Conservation (phyloP, 441 rosid species). For the Mallotus japonicus region DNA sequence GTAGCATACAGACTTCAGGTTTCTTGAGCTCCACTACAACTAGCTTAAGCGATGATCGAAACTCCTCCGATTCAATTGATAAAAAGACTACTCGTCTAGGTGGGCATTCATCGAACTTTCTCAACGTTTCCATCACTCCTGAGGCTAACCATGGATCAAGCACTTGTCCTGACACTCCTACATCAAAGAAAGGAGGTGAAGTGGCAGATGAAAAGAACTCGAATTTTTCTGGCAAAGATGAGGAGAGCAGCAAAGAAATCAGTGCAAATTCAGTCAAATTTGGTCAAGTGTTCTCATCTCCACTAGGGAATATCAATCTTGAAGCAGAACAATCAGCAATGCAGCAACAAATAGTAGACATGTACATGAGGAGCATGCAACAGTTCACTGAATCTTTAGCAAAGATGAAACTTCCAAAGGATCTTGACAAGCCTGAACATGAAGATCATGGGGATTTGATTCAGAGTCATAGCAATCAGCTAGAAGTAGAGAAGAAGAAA, state of each 20-base stretch:
- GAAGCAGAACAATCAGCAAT: slow-evolving; percentile 74
- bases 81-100: slow-evolving; percentile 34
- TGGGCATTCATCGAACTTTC: slow-evolving; percentile 17
- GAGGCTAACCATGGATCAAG: slow-evolving; percentile 36
- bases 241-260: slow-evolving; percentile 27
- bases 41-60: slow-evolving; percentile 58
- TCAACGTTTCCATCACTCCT: slow-evolving; percentile 1
- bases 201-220: slow-evolving; percentile 28
- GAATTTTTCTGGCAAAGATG: slow-evolving; percentile 26
- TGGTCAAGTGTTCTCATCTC: slow-evolving; percentile 43
- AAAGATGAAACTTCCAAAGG: slow-evolving; percentile 91
- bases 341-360: slow-evolving; percentile 89
- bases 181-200: slow-evolving; percentile 46
- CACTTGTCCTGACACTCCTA: slow-evolving; percentile 56
- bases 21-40: slow-evolving; percentile 69
- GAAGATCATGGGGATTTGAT: slow-evolving; percentile 36
- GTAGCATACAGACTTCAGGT: slow-evolving; percentile 47
- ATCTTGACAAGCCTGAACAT: slow-evolving; percentile 46
- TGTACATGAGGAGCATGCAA: slow-evolving; percentile 97
- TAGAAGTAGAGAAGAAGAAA: slow-evolving; percentile 50
- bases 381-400: slow-evolving; percentile 86
- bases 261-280: slow-evolving; percentile 23
- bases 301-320: slow-evolving; percentile 42
- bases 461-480: slow-evolving; percentile 34
- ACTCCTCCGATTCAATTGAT: slow-evolving; percentile 32